Percentiles rank a stretch among this genome's conserved stretches.
These are phyloP conservation scores for Chaetothyriales sp. DNA, from an alignment of 2,329 filamentous ascomycete species.

Conservation along the genomic window DNA sequence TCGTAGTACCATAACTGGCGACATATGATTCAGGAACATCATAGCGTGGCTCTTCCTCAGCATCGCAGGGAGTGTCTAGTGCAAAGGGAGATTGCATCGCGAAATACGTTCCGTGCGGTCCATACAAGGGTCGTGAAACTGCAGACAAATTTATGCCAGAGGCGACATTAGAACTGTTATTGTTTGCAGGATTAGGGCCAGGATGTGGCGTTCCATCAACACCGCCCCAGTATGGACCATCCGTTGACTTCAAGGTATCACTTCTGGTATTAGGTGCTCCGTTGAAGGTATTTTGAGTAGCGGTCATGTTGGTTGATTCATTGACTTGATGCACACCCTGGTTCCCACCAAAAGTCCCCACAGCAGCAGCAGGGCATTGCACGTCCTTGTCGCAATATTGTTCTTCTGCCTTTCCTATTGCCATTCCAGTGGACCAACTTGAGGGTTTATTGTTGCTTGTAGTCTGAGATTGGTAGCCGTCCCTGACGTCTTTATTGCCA, in stretches of 20 bases:
- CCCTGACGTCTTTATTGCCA: neutral
- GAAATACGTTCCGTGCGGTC: constrained; percentile 16
- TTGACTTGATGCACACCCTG: neutral
- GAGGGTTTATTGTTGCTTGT: neutral
- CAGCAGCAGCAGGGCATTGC: neutral
- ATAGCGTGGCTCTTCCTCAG: constrained; percentile 16
- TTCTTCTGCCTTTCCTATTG: neutral
- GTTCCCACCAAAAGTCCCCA: neutral
- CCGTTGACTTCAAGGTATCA: neutral
- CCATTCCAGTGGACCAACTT: neutral
- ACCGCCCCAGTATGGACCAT: neutral
- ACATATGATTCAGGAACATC: constrained; percentile 13
- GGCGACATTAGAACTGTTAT: neutral
- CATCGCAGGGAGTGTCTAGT: constrained; percentile 3
- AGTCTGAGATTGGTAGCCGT: neutral
- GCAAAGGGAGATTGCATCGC: constrained; percentile 5
- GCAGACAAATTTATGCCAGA: neutral
- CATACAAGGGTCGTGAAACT: constrained; percentile 8
- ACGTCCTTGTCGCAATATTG: constrained; percentile 1
- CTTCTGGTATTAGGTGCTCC: neutral
- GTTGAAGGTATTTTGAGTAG: neutral
- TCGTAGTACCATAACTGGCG: constrained; percentile 9
- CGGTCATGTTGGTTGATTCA: neutral
- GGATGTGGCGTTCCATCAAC: neutral
- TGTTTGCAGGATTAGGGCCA: neutral